A percentile compares a stretch with the other conserved stretches of the same genome.
These are phyloP conservation scores for Delitschia confertaspora DNA, from an alignment of 495 filamentous ascomycete genomes.

Conservation along the genomic window DNA sequence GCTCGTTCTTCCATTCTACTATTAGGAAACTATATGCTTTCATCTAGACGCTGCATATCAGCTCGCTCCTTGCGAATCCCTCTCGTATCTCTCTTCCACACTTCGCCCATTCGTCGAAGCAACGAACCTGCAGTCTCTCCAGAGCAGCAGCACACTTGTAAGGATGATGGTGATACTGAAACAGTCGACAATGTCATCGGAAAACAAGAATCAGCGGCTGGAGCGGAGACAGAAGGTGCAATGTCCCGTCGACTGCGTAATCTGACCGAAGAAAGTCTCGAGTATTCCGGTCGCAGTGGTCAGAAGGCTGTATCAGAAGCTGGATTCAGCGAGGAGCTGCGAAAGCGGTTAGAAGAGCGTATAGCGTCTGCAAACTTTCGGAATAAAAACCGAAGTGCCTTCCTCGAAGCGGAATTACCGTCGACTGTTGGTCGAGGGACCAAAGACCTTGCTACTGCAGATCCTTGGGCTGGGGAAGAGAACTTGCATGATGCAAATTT, in stretches of 20 bases:
- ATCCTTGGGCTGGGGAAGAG: slow-evolving; percentile 75
- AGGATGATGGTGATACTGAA: too few species aligned
- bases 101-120: too few species aligned
- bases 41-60: too few species aligned
- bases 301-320: slow-evolving; percentile 70
- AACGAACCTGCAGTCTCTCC: too few species aligned
- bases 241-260: slow-evolving; percentile 67
- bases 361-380: slow-evolving; percentile 63
- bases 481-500: slow-evolving; percentile 62
- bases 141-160: too few species aligned
- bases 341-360: slow-evolving; percentile 61
- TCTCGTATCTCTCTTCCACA: too few species aligned
- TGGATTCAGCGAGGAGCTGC: slow-evolving; percentile 81
- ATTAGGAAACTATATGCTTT: too few species aligned
- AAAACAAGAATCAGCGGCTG: too few species aligned
- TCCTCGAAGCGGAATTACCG: slow-evolving; percentile 58
- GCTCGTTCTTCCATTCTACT: too few species aligned
- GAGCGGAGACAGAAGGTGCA: slow-evolving; percentile 39
- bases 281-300: slow-evolving; percentile 61
- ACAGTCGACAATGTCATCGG: neutral
- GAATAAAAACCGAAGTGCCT: slow-evolving; percentile 57
- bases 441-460: slow-evolving; percentile 58
- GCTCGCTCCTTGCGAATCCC: too few species aligned
- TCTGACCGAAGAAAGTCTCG: slow-evolving; percentile 70
- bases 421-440: slow-evolving; percentile 59